Percentiles rank a stretch among this genome's conserved stretches.
phyloP scores from a whole-genome alignment of 1,284 basidiomycete species.

The Fomitopsis palustris region DNA sequence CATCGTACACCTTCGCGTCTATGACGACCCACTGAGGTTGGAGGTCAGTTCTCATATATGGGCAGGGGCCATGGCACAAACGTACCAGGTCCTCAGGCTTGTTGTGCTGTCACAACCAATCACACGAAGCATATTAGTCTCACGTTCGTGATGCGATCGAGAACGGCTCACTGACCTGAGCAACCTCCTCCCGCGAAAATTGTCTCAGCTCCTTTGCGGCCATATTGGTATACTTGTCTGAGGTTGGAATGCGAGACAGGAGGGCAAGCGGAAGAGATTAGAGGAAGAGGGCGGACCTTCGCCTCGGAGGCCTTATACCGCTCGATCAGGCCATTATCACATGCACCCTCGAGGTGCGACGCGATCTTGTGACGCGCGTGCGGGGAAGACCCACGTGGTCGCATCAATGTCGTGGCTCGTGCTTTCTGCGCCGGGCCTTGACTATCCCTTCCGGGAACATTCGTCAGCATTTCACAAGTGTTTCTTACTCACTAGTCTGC shows the following conservation, averaged over 20 bases:
- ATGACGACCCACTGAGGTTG: conserved; percentile 74
- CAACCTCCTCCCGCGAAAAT: conserved; percentile 52
- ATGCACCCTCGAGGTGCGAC: neutral
- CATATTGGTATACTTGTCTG: conserved; percentile 23
- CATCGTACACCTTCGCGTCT: conserved; percentile 80
- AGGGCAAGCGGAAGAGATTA: neutral
- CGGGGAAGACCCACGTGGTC: neutral
- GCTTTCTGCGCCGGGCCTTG: neutral
- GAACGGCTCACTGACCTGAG: conserved; percentile 37
- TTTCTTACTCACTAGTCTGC: too few relatives aligned
- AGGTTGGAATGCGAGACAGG: neutral
- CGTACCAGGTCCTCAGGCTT: conserved; percentile 55
- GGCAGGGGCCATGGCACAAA: neutral
- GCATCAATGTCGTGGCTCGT: neutral
- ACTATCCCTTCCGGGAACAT: too few relatives aligned
- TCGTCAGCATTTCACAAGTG: too few relatives aligned
- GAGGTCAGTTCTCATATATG: neutral
- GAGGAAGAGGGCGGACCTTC: neutral
- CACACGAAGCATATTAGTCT: neutral
- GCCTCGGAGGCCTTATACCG: neutral
- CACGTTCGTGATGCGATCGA: neutral
- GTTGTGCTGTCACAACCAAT: conserved; percentile 46
- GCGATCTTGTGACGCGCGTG: conserved; percentile 1
- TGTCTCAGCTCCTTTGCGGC: conserved; percentile 41
- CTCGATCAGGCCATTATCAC: neutral